Conservation (phyloP, 1,139 yeast species). For the Candida pseudoviswanathii region DNA sequence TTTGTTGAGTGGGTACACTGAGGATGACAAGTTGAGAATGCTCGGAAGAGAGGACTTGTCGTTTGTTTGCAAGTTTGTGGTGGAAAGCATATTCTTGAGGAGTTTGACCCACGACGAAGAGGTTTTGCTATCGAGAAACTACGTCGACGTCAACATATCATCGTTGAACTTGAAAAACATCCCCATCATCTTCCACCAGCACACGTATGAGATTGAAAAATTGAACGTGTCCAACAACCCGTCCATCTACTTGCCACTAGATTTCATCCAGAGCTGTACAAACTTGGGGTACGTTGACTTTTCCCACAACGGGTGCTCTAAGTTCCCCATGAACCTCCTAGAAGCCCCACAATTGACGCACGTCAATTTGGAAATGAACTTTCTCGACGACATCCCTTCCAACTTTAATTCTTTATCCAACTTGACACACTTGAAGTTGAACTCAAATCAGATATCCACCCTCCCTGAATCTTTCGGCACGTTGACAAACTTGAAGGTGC, state of each 20-base stretch:
- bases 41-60: slow-evolving; percentile 89
- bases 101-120: slow-evolving; percentile 72
- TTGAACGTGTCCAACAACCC: slow-evolving; percentile 89
- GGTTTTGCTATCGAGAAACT: slow-evolving; percentile 60
- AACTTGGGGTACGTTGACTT: slow-evolving; percentile 69
- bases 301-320: slow-evolving; percentile 72
- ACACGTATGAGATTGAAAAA: slow-evolving; percentile 78
- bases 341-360: slow-evolving; percentile 70
- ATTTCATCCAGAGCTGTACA: slow-evolving; percentile 81
- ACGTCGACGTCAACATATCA: slow-evolving; percentile 73
- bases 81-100: slow-evolving; percentile 71
- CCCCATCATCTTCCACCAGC: slow-evolving; percentile 80
- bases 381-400: slow-evolving; percentile 62
- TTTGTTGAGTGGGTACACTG: slow-evolving; percentile 77
- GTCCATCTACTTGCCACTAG: slow-evolving; percentile 78
- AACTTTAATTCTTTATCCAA: slow-evolving; percentile 55
- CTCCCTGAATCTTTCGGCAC: slow-evolving; percentile 67
- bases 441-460: slow-evolving; percentile 68
- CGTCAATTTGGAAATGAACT: slow-evolving; percentile 79
- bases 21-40: slow-evolving; percentile 71
- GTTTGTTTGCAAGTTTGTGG: slow-evolving; percentile 80
- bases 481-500: slow-evolving; percentile 55
- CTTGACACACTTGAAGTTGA: slow-evolving; percentile 60
- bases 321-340: slow-evolving; percentile 72
- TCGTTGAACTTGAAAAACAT: slow-evolving; percentile 79